Percentiles rank a stretch among this genome's conserved stretches.
Evolutionary conservation across 805 yeast species (phyloP).

Genomic region (Candida ortonii): DNA sequence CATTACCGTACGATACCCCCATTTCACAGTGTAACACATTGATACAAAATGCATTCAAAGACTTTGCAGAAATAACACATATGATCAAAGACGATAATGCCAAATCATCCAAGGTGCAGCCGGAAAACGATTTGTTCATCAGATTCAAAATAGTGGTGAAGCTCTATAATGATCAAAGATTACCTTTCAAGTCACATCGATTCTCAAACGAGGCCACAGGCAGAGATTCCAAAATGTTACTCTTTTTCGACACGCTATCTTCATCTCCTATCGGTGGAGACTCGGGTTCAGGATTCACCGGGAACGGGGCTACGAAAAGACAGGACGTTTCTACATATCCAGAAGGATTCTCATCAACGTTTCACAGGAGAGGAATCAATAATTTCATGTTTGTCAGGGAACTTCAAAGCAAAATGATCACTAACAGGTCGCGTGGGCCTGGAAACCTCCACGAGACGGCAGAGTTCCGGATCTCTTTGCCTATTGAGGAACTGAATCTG

Average conservation of each 20-base stretch:
- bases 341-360: constrained; percentile 49
- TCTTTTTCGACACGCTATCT: constrained; percentile 29
- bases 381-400: constrained; percentile 52
- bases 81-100: constrained; percentile 21
- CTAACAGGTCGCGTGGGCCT: constrained; percentile 34
- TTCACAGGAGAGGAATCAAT: constrained; percentile 45
- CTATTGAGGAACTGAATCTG: constrained; percentile 30
- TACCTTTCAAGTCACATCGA: constrained; percentile 29
- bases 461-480: constrained; percentile 43
- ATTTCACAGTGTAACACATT: constrained; percentile 22
- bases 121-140: constrained; percentile 28
- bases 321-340: constrained; percentile 37
- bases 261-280: constrained; percentile 22
- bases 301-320: constrained; percentile 12
- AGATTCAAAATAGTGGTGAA: constrained; percentile 27
- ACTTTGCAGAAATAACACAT: constrained; percentile 26
- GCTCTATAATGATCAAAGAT: constrained; percentile 24
- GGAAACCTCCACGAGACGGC: constrained; percentile 34
- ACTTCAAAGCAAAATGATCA: constrained; percentile 43
- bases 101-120: constrained; percentile 22
- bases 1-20: constrained; percentile 30
- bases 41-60: constrained; percentile 26
- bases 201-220: constrained; percentile 29
- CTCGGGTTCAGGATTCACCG: constrained; percentile 1
- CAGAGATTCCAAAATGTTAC: constrained; percentile 31